Evolutionary conservation across 2,329 filamentous ascomycete genomes (phyloP), one percentile per base, ranked within the genome.

Genomic region (Talaromyces pinophilus): DNA sequence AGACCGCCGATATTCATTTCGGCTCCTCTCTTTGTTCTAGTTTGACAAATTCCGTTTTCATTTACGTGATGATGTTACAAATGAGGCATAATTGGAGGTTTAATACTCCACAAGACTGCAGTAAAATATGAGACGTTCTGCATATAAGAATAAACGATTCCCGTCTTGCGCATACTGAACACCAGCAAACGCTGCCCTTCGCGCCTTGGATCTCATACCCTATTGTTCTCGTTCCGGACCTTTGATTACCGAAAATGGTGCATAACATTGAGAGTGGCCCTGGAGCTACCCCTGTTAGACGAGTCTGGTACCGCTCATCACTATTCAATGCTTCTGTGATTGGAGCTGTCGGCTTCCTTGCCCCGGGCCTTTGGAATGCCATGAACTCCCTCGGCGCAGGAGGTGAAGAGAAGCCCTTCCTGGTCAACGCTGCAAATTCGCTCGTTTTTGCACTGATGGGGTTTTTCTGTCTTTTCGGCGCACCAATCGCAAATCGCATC

Each of bases 331-430:
- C 82, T 52, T 81, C 80, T 61, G 79, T 85, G 17, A 83, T 84
- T 46, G 83, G 83, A 8, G 77, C 75, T 28, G 82, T 84, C 0
- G 83, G 81, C 1, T 84, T 84, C 68, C 75, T 82, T 10, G 75
- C 75, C 5, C 75, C 75, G 0, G 75, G 75, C 0, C 72, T 87
- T 2, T 86, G 85, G 84, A 86, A 85, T 71, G 84, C 84, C 1
- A 85, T 86, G 82, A 85, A 83, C 67, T 76, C 79, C 1, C 74
- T 85, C 5, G 84, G 84, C 17, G 84, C 84, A 0, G 84, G 84
- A 46, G 84, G 84, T 30, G 82, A 82, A 1, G 81, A 85, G 66
- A 78, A 81, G 57, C 83, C 83, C 0, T 86, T 80, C 61, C 78
- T 86, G 1, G 81, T 84, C 59, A 84, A 84, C 64, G 82, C 82